Conservation (phyloP, 108 stramenopile genomes). For the Pinguiococcus pyrenoidosus region DNA sequence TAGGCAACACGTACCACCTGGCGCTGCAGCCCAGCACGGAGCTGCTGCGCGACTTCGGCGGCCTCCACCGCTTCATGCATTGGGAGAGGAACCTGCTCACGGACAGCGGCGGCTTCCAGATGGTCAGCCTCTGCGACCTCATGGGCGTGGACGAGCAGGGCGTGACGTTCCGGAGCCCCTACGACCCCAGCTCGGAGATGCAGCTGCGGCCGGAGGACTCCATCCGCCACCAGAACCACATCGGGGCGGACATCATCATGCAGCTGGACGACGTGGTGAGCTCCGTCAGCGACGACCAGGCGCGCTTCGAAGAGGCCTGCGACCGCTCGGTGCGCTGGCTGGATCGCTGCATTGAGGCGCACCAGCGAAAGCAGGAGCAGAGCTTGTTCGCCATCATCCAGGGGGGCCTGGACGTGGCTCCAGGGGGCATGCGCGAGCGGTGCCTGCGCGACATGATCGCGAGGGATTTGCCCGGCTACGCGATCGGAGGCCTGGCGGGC, state of each 20-base stretch:
- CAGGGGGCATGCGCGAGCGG: constrained; percentile 74
- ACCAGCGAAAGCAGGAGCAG: constrained; percentile 36
- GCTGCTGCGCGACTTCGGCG: constrained; percentile 45
- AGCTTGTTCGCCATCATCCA: constrained; percentile 51
- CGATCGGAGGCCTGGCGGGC: constrained; percentile 75
- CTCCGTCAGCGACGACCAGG: constrained; percentile 47
- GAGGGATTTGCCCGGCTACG: constrained; percentile 73
- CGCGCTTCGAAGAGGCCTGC: constrained; percentile 68
- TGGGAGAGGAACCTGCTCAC: constrained; percentile 65
- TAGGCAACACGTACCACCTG: constrained; percentile 95
- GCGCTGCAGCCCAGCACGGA: constrained; percentile 81
- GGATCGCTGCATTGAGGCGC: constrained; percentile 81
- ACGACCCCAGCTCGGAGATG: constrained; percentile 47
- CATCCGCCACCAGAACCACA: constrained; percentile 75
- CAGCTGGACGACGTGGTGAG: constrained; percentile 88
- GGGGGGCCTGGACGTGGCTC: constrained; percentile 75
- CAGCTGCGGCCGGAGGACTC: constrained; percentile 85
- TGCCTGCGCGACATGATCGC: constrained; percentile 71
- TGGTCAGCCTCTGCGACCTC: constrained; percentile 81
- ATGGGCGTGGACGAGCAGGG: constrained; percentile 89
- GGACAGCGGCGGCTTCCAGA: constrained; percentile 95
- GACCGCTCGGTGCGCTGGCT: constrained; percentile 83
- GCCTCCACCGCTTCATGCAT: constrained; percentile 80
- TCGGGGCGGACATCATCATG: constrained; percentile 96
- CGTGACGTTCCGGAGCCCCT: constrained; percentile 79